A percentile compares a stretch with the other conserved stretches of the same genome.
These are phyloP conservation scores for Colletotrichum graminicola DNA, from an alignment of 2,329 filamentous ascomycete species.

Conservation along the genomic window DNA sequence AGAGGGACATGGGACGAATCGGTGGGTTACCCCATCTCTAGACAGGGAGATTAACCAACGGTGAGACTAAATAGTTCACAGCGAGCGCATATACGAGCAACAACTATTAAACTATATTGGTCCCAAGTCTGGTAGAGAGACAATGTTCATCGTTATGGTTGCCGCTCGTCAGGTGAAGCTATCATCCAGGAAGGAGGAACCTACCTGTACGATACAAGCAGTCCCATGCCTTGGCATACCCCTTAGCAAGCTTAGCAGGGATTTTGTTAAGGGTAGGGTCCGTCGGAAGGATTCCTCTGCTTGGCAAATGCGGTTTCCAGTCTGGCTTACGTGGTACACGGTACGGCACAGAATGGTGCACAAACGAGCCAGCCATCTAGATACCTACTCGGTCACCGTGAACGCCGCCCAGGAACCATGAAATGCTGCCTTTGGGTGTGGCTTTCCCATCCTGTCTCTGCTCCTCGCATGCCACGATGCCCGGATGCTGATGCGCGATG, in stretches of 20 bases:
- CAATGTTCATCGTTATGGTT: constrained; percentile 25
- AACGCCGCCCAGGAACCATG: neutral
- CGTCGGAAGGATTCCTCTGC: constrained; percentile 27
- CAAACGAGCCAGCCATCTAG: neutral
- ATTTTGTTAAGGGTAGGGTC: neutral
- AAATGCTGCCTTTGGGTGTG: constrained; percentile 24
- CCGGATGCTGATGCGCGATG: neutral
- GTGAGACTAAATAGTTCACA: neutral
- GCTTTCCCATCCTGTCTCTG: constrained; percentile 26
- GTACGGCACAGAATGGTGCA: neutral
- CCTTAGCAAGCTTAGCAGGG: constrained; percentile 23
- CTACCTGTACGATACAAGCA: constrained; percentile 14
- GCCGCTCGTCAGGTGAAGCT: constrained; percentile 28
- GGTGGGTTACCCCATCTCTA: constrained; percentile 21
- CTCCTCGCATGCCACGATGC: constrained; percentile 29
- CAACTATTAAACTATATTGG: constrained; percentile 6
- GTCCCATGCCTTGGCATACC: constrained; percentile 33
- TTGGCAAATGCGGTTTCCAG: constrained; percentile 14
- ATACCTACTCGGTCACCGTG: neutral
- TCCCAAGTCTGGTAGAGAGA: constrained; percentile 28
- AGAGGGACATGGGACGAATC: constrained; percentile 37
- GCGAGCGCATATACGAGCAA: constrained; percentile 13
- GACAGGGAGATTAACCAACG: constrained; percentile 22
- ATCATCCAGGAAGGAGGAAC: constrained; percentile 23
- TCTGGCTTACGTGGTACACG: neutral